Base-by-base conservation (phyloP, 768 basidiomycete species). In the Termitomyces sp. region DNA sequence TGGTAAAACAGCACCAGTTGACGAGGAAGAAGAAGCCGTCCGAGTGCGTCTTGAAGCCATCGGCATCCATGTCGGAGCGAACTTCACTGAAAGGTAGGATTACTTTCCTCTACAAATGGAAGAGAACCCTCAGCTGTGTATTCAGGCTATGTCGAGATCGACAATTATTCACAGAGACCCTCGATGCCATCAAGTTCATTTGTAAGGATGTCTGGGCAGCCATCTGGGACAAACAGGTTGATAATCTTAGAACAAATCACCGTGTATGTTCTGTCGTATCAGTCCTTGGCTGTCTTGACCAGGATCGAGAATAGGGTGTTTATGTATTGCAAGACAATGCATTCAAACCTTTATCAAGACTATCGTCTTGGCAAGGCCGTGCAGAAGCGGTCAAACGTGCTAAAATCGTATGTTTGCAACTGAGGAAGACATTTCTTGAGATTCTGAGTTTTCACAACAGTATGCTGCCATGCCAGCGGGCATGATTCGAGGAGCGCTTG, bases 181-280 rank as follows among this genome's bases (percentile, higher is more conserved):
- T 98, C 7, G 95, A 98, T 60, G 86, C 83, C 10, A 86, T 98
- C 74, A 97, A 98, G 70, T 97, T 97, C 66, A 80, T 98, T 57
- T 98, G 94, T 75, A 98, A 98, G 67, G 94, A 98, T 57, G 74
- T 98, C n/a, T 98, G 94, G 92, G 77, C 84, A 0, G 84, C 87
- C 22, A 89, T 88, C 56, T 97, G 92, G 87, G 90, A 94, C 53
- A 95, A 95, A 68, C 95, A 96, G 69, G 92, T 97, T 1, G 94
- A 97, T 66, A 98, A 98, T 70, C 74, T 98, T 58, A 83, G 94
- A 46, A 98, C 94, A 16, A 98, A 98, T 69, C 95, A 96, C 70
- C 79, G 94, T 50, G 94, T 94, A 66, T 42, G 84, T 53, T n/a
- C n/a, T 6, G 16, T 28, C 74, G 3, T 30, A 7, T 30, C 6